These are phyloP conservation scores for Mitragyna speciosa DNA, from an alignment of 257 asterid genomes.

Conservation along the genomic window DNA sequence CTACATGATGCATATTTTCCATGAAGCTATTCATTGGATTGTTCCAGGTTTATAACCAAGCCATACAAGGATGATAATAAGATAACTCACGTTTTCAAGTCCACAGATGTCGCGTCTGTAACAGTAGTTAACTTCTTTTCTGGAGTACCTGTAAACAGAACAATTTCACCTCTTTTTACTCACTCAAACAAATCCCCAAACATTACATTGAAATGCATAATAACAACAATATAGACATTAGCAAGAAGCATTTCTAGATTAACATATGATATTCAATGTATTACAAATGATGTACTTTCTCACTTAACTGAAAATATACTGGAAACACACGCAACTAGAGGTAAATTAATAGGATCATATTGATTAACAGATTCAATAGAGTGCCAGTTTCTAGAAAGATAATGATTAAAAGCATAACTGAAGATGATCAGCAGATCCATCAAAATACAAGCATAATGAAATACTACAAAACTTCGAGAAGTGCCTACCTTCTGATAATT, in stretches of 20 bases:
- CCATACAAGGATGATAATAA: slow-evolving; percentile 3
- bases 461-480: slow-evolving; percentile 12
- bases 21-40: background rate
- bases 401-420: background rate
- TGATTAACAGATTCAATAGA: background rate
- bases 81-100: slow-evolving; percentile 59
- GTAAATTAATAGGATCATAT: slow-evolving; percentile 1
- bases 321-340: background rate
- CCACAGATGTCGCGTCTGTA: slow-evolving; percentile 53
- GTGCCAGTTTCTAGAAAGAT: background rate
- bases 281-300: background rate
- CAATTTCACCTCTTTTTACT: background rate
- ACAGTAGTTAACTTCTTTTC: slow-evolving; percentile 45
- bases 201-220: background rate
- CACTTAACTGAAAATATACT: background rate
- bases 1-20: background rate
- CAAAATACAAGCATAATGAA: slow-evolving; percentile 12
- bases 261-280: background rate
- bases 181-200: background rate
- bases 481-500: slow-evolving; percentile 60
- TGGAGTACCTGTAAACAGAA: slow-evolving; percentile 42
- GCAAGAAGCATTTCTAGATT: background rate
- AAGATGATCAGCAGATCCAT: background rate
- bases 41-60: background rate
- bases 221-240: background rate